Evolutionary conservation across 2,329 filamentous ascomycete genomes (phyloP).

Genomic region (Colletotrichum trifolii): DNA sequence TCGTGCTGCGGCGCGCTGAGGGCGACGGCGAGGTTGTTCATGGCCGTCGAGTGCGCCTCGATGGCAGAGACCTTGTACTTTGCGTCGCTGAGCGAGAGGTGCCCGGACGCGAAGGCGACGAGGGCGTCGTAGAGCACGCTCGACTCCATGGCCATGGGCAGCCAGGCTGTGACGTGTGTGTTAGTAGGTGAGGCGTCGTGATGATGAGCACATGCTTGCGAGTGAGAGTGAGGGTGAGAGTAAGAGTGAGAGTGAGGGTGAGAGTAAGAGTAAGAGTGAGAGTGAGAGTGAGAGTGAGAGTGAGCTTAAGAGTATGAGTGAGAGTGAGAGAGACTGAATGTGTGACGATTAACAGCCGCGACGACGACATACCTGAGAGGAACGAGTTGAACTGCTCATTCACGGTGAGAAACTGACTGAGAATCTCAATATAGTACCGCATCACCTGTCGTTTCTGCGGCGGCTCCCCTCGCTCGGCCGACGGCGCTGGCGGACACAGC

Average conservation of each 20-base stretch:
- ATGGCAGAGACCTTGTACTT: constrained; percentile 24
- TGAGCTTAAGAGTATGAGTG: too few species aligned
- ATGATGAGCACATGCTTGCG: not conserved
- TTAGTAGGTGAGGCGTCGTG: not conserved
- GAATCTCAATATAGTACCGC: constrained; percentile 31
- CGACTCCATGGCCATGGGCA: constrained; percentile 38
- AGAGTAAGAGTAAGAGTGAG: not conserved
- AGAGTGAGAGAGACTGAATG: not conserved
- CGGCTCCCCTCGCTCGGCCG: constrained; percentile 10
- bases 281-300: not conserved
- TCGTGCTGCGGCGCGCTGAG: constrained; percentile 22
- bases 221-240: not conserved
- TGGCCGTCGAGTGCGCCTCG: constrained; percentile 27
- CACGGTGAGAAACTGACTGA: constrained; percentile 26
- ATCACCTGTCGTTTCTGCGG: constrained; percentile 30
- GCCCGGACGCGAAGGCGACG: constrained; percentile 30
- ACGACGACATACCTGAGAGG: constrained; percentile 22
- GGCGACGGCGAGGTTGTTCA: constrained; percentile 24
- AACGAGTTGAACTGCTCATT: constrained; percentile 35
- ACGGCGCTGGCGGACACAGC: not conserved
- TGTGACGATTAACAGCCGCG: not conserved
- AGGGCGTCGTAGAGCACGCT: constrained; percentile 34
- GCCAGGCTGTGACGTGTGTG: constrained; percentile 2
- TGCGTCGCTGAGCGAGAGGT: constrained; percentile 28
- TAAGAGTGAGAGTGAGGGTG: not conserved